Evolutionary conservation across 345 rosid species (phyloP), one percentile per base, ranked within the genome.

Genomic region (Arabis hirsuta): DNA sequence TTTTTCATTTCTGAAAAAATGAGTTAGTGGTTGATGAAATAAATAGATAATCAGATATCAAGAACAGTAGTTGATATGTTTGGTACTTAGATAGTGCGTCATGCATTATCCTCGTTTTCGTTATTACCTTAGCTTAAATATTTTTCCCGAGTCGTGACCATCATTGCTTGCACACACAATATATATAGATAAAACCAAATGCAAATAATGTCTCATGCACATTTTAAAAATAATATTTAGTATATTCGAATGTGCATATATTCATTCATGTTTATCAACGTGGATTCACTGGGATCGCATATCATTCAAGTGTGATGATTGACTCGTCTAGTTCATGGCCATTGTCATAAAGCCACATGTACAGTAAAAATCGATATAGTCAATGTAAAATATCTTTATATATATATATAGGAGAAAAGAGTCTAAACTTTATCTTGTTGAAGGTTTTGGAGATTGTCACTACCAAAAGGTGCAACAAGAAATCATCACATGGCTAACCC

Each of bases 401-500:
- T 43, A 62, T 9, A 20, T 41, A 36, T 20, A 24, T 22, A 16
- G 43, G 13, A 14, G 4, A 5, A 65, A 46, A 65, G 56, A 1
- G 6, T 9, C 27, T 55, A 56, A 65, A 47, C 9, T 47, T 56
- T 60, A 24, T 44, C 9, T 55, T 69, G 4, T 46, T 56, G 38
- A 71, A 92, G 98, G 64, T 90, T 92, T 78, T 92, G 98, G 98
- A 90, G 96, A 83, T 72, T 92, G 22, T 82, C 93, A 12, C 38
- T 92, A 69, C 97, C 98, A 1, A 16, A 31, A 24, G 93, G 87
- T 55, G 93, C 80, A 79, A 78, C 67, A 41, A 85, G 96, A 62
- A 97, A 90, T 79, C 91, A 88, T 70, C 90, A 83, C 36, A 73
- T 82, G 55, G 91, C 86, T 13, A 92, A 92, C 76, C 98, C 98